These are phyloP conservation scores for Ceratobasidium sp. DNA, from an alignment of 1,284 basidiomycete species.

Conservation along the genomic window DNA sequence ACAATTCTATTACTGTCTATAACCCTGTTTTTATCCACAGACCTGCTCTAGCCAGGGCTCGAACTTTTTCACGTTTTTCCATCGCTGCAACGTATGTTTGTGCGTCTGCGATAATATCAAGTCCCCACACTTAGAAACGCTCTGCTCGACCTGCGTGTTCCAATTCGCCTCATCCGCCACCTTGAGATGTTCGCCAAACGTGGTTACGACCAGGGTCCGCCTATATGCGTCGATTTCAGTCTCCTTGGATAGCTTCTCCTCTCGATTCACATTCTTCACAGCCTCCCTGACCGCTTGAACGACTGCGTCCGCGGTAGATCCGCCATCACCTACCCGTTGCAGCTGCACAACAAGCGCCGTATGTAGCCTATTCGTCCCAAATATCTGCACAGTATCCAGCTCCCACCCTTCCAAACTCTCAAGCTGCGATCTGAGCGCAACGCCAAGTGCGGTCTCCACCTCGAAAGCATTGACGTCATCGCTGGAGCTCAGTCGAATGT, in stretches of 20 bases:
- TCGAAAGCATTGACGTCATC: neutral
- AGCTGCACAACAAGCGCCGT: slow-evolving; percentile 26
- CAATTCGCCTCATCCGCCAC: neutral
- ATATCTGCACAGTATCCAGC: slow-evolving; percentile 18
- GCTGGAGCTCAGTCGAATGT: neutral
- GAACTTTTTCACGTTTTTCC: slow-evolving; percentile 26
- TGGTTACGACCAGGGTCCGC: neutral
- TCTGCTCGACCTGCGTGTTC: too few species aligned
- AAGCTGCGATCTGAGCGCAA: neutral
- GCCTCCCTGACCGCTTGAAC: neutral
- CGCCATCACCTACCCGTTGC: neutral
- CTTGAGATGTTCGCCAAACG: neutral
- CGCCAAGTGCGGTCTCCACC: neutral
- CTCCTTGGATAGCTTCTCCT: neutral
- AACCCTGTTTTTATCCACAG: neutral
- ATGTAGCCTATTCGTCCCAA: slow-evolving; percentile 9
- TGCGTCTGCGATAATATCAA: slow-evolving; percentile 1
- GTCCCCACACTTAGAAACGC: neutral
- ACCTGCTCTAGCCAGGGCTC: slow-evolving; percentile 16
- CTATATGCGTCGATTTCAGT: slow-evolving; percentile 2
- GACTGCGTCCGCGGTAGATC: neutral
- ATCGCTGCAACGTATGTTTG: slow-evolving; percentile 10
- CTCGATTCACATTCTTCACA: neutral
- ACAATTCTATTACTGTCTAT: neutral
- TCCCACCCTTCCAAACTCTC: neutral